phyloP scores from a whole-genome alignment of 371 early-diverging fungal genomes.

The Dichotomocladium elegans region DNA sequence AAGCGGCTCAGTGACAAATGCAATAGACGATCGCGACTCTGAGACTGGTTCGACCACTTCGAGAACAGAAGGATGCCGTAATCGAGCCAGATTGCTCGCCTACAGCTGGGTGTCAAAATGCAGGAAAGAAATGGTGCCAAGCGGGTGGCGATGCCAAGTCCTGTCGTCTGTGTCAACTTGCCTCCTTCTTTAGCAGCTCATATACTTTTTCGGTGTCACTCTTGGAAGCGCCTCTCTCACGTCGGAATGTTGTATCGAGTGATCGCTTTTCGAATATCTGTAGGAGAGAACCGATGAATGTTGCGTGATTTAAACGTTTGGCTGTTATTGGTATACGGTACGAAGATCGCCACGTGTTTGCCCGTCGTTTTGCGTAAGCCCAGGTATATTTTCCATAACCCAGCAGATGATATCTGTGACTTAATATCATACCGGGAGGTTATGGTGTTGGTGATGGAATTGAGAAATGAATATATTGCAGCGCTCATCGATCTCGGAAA shows the following conservation, averaged over 20 bases:
- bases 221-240: slow-evolving; percentile 43
- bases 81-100: slow-evolving; percentile 71
- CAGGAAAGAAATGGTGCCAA: not conserved
- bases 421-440: slow-evolving; percentile 49
- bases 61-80: slow-evolving; percentile 81
- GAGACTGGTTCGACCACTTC: slow-evolving; percentile 81
- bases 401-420: slow-evolving; percentile 53
- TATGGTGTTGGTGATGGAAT: slow-evolving; percentile 44
- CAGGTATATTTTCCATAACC: slow-evolving; percentile 65
- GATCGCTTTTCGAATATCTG: slow-evolving; percentile 75
- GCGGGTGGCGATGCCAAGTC: not conserved
- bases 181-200: slow-evolving; percentile 63
- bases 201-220: slow-evolving; percentile 55
- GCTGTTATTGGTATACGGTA: too few species aligned
- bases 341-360: slow-evolving; percentile 60
- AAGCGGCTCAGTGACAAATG: slow-evolving; percentile 82
- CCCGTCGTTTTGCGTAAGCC: slow-evolving; percentile 60
- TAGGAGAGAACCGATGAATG: too few species aligned
- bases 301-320: too few species aligned
- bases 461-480: slow-evolving; percentile 47
- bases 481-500: too few species aligned
- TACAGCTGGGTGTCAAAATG: slow-evolving; percentile 7
- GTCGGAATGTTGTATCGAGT: slow-evolving; percentile 52
- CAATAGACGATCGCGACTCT: slow-evolving; percentile 68
- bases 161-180: not conserved